These are phyloP conservation scores for Lentinula lateritia DNA, from an alignment of 768 basidiomycete genomes.

Conservation along the genomic window DNA sequence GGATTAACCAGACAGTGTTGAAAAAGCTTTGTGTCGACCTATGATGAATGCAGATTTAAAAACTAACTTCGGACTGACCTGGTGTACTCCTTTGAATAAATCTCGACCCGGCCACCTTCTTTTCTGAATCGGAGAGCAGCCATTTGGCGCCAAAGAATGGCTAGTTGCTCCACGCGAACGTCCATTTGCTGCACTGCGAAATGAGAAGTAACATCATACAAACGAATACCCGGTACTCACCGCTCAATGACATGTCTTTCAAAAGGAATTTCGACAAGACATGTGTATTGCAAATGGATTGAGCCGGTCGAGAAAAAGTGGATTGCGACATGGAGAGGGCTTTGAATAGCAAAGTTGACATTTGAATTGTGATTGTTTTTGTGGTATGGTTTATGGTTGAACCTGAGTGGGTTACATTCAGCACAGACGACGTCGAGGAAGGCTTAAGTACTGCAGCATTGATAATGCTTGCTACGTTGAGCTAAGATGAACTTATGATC, in stretches of 20 bases:
- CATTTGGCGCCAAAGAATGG: constrained; percentile 33
- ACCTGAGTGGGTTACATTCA: not conserved
- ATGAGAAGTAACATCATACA: not conserved
- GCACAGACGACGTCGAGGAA: constrained; percentile 8
- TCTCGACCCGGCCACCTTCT: constrained; percentile 27
- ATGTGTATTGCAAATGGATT: constrained; percentile 13
- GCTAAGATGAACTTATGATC: constrained; percentile 20
- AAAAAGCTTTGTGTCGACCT: constrained; percentile 44
- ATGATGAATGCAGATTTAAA: not conserved
- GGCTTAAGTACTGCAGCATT: constrained; percentile 18
- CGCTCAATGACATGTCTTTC: constrained; percentile 39
- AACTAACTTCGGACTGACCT: constrained; percentile 35
- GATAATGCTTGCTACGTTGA: constrained; percentile 36
- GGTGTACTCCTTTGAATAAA: constrained; percentile 59
- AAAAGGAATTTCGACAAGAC: constrained; percentile 15
- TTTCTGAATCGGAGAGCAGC: constrained; percentile 29
- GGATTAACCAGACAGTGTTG: constrained; percentile 84
- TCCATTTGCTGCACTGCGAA: constrained; percentile 55
- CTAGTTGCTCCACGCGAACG: constrained; percentile 46
- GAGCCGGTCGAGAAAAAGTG: constrained; percentile 9
- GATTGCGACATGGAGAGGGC: not conserved
- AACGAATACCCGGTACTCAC: constrained; percentile 17
- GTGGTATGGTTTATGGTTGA: not conserved
- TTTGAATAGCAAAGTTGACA: not conserved
- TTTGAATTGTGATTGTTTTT: not conserved